phyloP scores from a whole-genome alignment of 306 rosid species.

The Dalbergia cochinchinensis region DNA sequence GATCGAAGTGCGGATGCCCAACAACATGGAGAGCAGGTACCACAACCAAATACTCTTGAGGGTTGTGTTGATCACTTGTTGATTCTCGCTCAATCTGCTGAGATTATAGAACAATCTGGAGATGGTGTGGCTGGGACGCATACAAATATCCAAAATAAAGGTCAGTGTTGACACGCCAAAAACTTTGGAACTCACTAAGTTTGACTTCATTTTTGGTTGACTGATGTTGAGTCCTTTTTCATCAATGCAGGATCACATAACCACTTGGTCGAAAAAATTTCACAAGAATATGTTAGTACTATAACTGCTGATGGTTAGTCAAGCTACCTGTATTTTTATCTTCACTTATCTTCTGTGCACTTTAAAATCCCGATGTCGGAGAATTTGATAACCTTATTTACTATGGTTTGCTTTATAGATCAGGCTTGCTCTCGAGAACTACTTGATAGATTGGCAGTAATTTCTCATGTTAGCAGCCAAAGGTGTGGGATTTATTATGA shows the following conservation, averaged over 20 bases:
- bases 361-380: background rate
- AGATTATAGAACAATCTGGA: slow-evolving; percentile 38
- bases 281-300: slow-evolving; percentile 27
- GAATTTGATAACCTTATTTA: slow-evolving; percentile 19
- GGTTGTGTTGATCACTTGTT: slow-evolving; percentile 41
- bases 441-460: slow-evolving; percentile 30
- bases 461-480: slow-evolving; percentile 29
- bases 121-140: slow-evolving; percentile 14
- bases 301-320: slow-evolving; percentile 40
- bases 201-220: background rate
- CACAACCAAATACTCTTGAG: slow-evolving; percentile 22
- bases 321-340: slow-evolving; percentile 22
- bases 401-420: slow-evolving; percentile 36
- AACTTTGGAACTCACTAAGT: background rate
- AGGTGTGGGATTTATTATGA: background rate
- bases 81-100: slow-evolving; percentile 53
- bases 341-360: slow-evolving; percentile 18
- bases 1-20: background rate
- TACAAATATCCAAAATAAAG: slow-evolving; percentile 24
- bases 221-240: slow-evolving; percentile 36
- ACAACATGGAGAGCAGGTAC: slow-evolving; percentile 18
- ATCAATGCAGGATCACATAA: slow-evolving; percentile 19
- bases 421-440: slow-evolving; percentile 26
- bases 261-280: slow-evolving; percentile 23
- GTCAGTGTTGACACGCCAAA: slow-evolving; percentile 7